Conservation (phyloP, 1,284 basidiomycete species). For the Apiotrichum gamsii region DNA sequence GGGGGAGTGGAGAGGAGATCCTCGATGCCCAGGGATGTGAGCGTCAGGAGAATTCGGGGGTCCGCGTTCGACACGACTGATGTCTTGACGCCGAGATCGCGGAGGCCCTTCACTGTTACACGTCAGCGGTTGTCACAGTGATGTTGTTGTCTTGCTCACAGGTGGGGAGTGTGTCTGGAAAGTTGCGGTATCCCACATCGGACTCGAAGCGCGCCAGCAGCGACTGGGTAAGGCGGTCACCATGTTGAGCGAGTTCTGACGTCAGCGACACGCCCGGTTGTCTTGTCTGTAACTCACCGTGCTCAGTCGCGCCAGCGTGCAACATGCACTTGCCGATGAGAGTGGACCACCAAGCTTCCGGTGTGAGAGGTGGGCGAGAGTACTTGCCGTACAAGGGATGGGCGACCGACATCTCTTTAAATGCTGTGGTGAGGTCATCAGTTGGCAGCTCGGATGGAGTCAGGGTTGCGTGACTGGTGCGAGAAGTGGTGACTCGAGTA, state of each 20-base stretch:
- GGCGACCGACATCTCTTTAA: conserved; percentile 29
- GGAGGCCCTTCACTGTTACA: conserved; percentile 31
- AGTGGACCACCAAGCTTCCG: conserved; percentile 44
- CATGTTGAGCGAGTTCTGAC: conserved; percentile 24
- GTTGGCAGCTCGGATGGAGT: no score
- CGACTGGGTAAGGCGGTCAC: conserved; percentile 19
- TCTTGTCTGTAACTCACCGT: conserved; percentile 13
- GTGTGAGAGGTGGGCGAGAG: conserved; percentile 31
- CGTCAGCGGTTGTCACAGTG: not conserved
- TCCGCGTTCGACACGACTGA: conserved; percentile 46
- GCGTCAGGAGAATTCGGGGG: conserved; percentile 34
- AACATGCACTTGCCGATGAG: conserved; percentile 39
- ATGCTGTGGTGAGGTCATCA: no score
- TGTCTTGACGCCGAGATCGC: conserved; percentile 33
- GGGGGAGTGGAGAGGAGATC: conserved; percentile 33
- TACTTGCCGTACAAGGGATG: conserved; percentile 43
- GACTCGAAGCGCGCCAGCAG: conserved; percentile 42
- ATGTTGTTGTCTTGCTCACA: conserved; percentile 19
- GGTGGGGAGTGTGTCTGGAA: conserved; percentile 37
- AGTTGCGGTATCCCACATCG: conserved; percentile 40
- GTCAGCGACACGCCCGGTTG: not conserved
- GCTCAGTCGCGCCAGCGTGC: conserved; percentile 31
- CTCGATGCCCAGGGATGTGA: conserved; percentile 34
- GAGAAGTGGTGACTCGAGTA: no score
- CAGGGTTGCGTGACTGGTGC: no score